Conservation (phyloP, 352 stramenopile genomes). For the Aphanomyces stellatus region DNA sequence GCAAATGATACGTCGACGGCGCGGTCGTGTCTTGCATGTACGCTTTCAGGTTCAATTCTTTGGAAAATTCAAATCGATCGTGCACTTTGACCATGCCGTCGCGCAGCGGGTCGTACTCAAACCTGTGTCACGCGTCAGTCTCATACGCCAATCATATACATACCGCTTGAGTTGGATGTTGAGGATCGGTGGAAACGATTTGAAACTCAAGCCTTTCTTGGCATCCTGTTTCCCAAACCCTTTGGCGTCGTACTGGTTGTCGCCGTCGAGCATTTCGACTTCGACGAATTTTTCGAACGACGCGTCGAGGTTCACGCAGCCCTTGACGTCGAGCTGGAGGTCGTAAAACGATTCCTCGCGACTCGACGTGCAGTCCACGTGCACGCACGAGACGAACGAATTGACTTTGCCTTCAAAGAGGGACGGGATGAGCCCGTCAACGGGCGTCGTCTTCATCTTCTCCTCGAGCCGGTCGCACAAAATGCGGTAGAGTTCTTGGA, state of each 20-base stretch:
- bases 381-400: slow-evolving; percentile 86
- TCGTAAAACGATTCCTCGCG: slow-evolving; percentile 90
- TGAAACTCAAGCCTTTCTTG: slow-evolving; percentile 81
- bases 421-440: slow-evolving; percentile 68
- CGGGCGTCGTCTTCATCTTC: slow-evolving; percentile 86
- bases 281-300: slow-evolving; percentile 90
- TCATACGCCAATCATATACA: neutral
- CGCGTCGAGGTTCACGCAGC: slow-evolving; percentile 79
- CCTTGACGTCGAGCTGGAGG: slow-evolving; percentile 90
- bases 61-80: slow-evolving; percentile 81
- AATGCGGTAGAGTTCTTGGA: slow-evolving; percentile 87
- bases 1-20: slow-evolving; percentile 9
- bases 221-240: slow-evolving; percentile 86
- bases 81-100: slow-evolving; percentile 87
- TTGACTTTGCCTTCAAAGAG: slow-evolving; percentile 87
- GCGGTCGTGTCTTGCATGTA: slow-evolving; percentile 33
- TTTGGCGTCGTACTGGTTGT: slow-evolving; percentile 91
- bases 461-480: slow-evolving; percentile 88
- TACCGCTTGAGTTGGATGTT: slow-evolving; percentile 89
- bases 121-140: slow-evolving; percentile 22
- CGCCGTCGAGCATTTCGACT: slow-evolving; percentile 87
- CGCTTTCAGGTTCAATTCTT: slow-evolving; percentile 59
- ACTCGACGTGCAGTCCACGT: slow-evolving; percentile 84
- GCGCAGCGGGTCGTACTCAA: slow-evolving; percentile 79
- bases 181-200: slow-evolving; percentile 80